Evolutionary conservation across 2,329 filamentous ascomycete species (phyloP), one percentile per base, ranked within the genome.

Genomic region (Diaporthe australafricana): DNA sequence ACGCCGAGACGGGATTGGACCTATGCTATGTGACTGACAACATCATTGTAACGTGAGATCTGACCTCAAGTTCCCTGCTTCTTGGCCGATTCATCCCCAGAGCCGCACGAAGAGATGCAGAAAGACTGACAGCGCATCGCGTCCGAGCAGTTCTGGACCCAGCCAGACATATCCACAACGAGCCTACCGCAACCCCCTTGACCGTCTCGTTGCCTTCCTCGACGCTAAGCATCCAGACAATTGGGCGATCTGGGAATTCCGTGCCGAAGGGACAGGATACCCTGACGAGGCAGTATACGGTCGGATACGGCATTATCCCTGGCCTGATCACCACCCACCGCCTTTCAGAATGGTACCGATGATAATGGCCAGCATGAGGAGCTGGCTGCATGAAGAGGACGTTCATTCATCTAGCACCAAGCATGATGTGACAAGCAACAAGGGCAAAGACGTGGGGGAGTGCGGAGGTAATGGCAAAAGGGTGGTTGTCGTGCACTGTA

Each of bases 161-260:
- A 94, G 92, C 20, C 92, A 93, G 74, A 95, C 94, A 22, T 98
- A 97, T 79, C 96, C 96, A 0, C 92, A 97, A 80, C 91, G 93
- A 75, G 95, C 94, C 73, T 99, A 98, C 83, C 94, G 96, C 79
- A 99, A 98, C 79, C 96, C 96, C 0, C 91, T 98, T 63, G 92
- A 97, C 79, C 89, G 92, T 48, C 90, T 99, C 27, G 94, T 98
- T 72, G 89, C 90, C 75, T 99, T 96, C 80, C 91, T 99, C 74
- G 94, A 98, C 82, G 85, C 88, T 55, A 94, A 95, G 78, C 96
- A 99, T 82, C 92, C 89, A 35, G 84, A 90, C 32, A 86, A 96
- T 74, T 99, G 96, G 96, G 91, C 93, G 3, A 98, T 99, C 78
- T 99, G 96, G 94, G 96, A 99, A 83, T 99, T 99, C 77, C 92